A percentile compares a stretch with the other conserved stretches of the same genome.
Conservation (phyloP, 768 basidiomycete species). For the Phylloporus sp. region DNA sequence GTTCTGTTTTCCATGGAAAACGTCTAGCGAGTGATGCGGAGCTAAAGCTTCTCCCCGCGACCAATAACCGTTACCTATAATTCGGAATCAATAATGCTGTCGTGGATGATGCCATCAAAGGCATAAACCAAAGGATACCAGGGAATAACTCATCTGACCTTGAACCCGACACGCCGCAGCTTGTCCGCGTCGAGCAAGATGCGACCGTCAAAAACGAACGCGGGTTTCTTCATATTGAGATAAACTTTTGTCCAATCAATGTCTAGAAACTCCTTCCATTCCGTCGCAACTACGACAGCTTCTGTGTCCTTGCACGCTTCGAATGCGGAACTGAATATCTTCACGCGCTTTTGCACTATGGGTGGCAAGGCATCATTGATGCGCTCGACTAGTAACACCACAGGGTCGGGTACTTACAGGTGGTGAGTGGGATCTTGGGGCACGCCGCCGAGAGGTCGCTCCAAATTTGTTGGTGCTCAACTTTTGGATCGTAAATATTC, state of each 20-base stretch:
- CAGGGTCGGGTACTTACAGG: slow-evolving; percentile 46
- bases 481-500: slow-evolving; percentile 90
- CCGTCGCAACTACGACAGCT: slow-evolving; percentile 93
- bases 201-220: slow-evolving; percentile 94
- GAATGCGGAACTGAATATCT: slow-evolving; percentile 68
- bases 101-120: slow-evolving; percentile 8
- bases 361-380: neutral
- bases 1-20: neutral
- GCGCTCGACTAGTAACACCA: neutral
- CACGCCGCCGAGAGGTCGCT: slow-evolving; percentile 65
- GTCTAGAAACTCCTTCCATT: slow-evolving; percentile 94
- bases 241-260: slow-evolving; percentile 91
- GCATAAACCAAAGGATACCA: neutral
- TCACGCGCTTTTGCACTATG: slow-evolving; percentile 85
- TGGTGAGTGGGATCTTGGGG: slow-evolving; percentile 58
- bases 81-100: slow-evolving; percentile 1
- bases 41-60: slow-evolving; percentile 43
- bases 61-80: slow-evolving; percentile 57
- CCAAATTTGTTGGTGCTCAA: slow-evolving; percentile 86
- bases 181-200: slow-evolving; percentile 79
- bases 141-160: slow-evolving; percentile 37
- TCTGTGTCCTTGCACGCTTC: slow-evolving; percentile 89
- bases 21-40: neutral
- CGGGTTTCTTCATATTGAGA: slow-evolving; percentile 91
- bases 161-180: slow-evolving; percentile 87